phyloP scores from a whole-genome alignment of 2,329 filamentous ascomycete species.

The Aureobasidium sp. region DNA sequence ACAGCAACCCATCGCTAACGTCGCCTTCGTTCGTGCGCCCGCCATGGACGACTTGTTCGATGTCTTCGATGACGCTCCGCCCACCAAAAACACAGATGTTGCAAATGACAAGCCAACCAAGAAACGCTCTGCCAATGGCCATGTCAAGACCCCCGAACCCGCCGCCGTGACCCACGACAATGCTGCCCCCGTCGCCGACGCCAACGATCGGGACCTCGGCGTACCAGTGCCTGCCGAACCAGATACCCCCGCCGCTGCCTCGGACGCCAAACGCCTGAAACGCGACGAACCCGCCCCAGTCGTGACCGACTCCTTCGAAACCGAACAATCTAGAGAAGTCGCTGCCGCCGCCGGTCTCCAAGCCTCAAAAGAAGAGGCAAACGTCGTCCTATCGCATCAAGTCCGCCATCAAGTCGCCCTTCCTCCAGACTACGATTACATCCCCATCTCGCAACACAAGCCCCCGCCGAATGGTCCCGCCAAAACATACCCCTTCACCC shows the following conservation, averaged over 20 bases:
- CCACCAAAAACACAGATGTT: conserved; percentile 15
- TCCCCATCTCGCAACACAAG: conserved; percentile 92
- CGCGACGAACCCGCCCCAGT: conserved; percentile 67
- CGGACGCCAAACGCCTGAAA: conserved; percentile 58
- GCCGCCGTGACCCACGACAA: neutral
- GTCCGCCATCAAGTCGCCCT: conserved; percentile 97
- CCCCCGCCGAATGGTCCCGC: conserved; percentile 74
- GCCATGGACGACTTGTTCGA: conserved; percentile 40
- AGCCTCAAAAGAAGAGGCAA: conserved; percentile 55
- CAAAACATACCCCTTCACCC: conserved; percentile 75
- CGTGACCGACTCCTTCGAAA: conserved; percentile 89
- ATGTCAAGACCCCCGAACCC: conserved; percentile 52
- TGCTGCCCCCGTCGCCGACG: neutral
- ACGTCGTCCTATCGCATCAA: conserved; percentile 86
- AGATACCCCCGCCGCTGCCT: conserved; percentile 34
- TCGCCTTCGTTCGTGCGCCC: neutral
- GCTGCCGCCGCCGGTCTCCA: conserved; percentile 67
- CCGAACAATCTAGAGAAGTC: conserved; percentile 85
- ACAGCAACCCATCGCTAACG: neutral
- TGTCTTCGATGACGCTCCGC: conserved; percentile 36
- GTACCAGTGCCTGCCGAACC: neutral
- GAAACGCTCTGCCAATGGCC: conserved; percentile 80
- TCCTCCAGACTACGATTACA: conserved; percentile 76
- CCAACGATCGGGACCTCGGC: neutral
- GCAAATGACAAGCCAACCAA: conserved; percentile 52